Evolutionary conservation across 257 asterid genomes (phyloP).

Genomic region (Lantana camara): DNA sequence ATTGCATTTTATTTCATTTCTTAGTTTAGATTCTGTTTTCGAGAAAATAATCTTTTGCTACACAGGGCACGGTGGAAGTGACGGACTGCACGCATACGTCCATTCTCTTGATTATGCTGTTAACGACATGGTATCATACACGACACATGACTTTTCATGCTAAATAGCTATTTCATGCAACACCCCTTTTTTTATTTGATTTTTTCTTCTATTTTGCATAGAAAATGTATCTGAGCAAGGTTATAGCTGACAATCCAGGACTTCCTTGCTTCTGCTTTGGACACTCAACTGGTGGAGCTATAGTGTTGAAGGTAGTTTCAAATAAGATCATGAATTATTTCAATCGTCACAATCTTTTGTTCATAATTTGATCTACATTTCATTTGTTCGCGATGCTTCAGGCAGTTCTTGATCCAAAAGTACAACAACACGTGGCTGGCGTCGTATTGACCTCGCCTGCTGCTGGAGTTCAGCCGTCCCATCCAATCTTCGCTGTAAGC

Average conservation of each 20-base stretch:
- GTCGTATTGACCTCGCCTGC: constrained; percentile 90
- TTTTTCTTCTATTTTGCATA: constrained; percentile 12
- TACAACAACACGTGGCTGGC: constrained; percentile 60
- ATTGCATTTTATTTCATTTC: not conserved
- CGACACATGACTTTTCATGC: not conserved
- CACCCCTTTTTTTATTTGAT: constrained; percentile 8
- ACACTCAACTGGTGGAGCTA: constrained; percentile 95
- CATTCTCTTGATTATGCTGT: constrained; percentile 84
- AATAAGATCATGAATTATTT: not conserved
- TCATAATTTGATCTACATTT: not conserved
- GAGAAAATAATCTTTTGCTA: not conserved
- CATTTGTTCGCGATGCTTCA: constrained; percentile 22
- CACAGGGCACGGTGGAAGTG: constrained; percentile 96
- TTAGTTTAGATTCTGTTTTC: not conserved
- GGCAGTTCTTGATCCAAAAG: constrained; percentile 83
- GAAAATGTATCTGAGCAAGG: constrained; percentile 67
- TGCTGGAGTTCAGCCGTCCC: constrained; percentile 88
- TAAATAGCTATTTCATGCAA: not conserved
- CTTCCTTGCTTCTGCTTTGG: constrained; percentile 89
- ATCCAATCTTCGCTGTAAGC: constrained; percentile 74
- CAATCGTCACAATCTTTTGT: no score
- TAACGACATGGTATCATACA: constrained; percentile 56
- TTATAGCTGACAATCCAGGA: constrained; percentile 62
- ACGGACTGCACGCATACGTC: constrained; percentile 89
- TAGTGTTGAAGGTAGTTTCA: constrained; percentile 65